These are phyloP conservation scores for Gossypium sturtianum DNA, from an alignment of 345 rosid species.

Conservation along the genomic window DNA sequence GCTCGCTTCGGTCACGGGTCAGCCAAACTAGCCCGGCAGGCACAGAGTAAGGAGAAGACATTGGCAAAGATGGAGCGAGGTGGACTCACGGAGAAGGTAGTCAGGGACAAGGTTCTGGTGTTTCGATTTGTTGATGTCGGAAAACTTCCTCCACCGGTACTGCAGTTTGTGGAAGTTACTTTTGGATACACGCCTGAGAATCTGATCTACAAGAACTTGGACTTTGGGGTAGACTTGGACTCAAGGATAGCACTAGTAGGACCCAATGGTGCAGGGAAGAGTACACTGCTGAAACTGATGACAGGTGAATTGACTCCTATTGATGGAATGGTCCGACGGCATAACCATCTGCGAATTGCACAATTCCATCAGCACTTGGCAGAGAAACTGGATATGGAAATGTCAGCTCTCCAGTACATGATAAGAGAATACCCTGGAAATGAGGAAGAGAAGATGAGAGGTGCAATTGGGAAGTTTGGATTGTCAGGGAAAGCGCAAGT, in stretches of 20 bases:
- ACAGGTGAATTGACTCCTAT: constrained; percentile 76
- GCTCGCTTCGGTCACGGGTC: constrained; percentile 99
- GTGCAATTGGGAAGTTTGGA: constrained; percentile 83
- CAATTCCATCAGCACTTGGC: constrained; percentile 95
- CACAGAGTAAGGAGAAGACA: constrained; percentile 98
- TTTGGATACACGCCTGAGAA: constrained; percentile 89
- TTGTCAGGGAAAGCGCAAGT: constrained; percentile 93
- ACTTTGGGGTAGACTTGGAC: constrained; percentile 95
- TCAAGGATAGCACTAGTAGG: constrained; percentile 94
- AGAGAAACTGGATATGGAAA: constrained; percentile 82
- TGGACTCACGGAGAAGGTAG: constrained; percentile 88
- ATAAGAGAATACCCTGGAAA: constrained; percentile 82
- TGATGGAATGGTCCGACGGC: constrained; percentile 98
- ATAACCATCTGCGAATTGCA: constrained; percentile 89
- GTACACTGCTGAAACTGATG: constrained; percentile 95
- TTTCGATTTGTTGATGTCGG: constrained; percentile 93
- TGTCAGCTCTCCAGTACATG: constrained; percentile 85
- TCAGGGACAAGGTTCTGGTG: constrained; percentile 67
- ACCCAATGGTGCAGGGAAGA: constrained; percentile 99
- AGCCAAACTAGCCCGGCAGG: constrained; percentile 97
- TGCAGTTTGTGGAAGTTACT: constrained; percentile 91
- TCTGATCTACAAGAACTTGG: constrained; percentile 74
- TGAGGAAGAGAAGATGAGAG: constrained; percentile 97
- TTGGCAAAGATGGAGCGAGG: constrained; percentile 99
- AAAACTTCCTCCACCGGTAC: constrained; percentile 96